Conservation (phyloP, 1,139 yeast genomes). For the Kurtzmaniella quercitrusa region DNA sequence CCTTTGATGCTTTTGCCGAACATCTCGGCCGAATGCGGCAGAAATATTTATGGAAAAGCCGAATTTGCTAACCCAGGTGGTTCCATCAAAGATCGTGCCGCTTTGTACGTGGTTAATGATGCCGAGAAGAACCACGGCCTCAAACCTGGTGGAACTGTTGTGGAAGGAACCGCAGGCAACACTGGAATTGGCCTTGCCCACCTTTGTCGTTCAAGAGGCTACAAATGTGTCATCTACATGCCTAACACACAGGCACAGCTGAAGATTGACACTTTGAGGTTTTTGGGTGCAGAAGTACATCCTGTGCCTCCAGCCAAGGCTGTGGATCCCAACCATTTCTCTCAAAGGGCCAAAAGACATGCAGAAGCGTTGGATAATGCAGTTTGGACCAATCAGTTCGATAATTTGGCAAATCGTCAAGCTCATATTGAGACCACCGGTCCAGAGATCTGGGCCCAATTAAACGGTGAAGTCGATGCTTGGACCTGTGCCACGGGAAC, state of each 20-base stretch:
- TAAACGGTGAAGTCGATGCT: conserved; percentile 74
- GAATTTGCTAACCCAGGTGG: conserved; percentile 96
- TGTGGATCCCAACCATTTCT: conserved; percentile 76
- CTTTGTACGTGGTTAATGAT: conserved; percentile 68
- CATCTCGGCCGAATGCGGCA: conserved; percentile 57
- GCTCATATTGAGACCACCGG: conserved; percentile 92
- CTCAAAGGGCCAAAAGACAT: conserved; percentile 80
- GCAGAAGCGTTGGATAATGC: conserved; percentile 74
- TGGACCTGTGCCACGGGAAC: conserved; percentile 90
- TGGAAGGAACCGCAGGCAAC: conserved; percentile 56
- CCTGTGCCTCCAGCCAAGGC: conserved; percentile 91
- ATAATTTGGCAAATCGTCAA: conserved; percentile 80
- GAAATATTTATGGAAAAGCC: conserved; percentile 83
- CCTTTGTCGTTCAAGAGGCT: conserved; percentile 78
- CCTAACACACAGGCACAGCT: conserved; percentile 82
- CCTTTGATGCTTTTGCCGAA: conserved; percentile 67
- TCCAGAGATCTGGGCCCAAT: conserved; percentile 87
- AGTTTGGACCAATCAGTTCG: conserved; percentile 91
- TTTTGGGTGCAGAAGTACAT: conserved; percentile 79
- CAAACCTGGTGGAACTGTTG: conserved; percentile 58
- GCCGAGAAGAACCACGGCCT: conserved; percentile 72
- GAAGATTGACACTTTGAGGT: conserved; percentile 66
- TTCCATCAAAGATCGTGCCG: conserved; percentile 89
- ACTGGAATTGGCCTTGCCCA: conserved; percentile 92
- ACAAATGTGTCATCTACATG: conserved; percentile 82